A percentile compares a stretch with the other conserved stretches of the same genome.
Evolutionary conservation across 2,329 filamentous ascomycete genomes (phyloP).

Genomic region (Podosphaera fusca): DNA sequence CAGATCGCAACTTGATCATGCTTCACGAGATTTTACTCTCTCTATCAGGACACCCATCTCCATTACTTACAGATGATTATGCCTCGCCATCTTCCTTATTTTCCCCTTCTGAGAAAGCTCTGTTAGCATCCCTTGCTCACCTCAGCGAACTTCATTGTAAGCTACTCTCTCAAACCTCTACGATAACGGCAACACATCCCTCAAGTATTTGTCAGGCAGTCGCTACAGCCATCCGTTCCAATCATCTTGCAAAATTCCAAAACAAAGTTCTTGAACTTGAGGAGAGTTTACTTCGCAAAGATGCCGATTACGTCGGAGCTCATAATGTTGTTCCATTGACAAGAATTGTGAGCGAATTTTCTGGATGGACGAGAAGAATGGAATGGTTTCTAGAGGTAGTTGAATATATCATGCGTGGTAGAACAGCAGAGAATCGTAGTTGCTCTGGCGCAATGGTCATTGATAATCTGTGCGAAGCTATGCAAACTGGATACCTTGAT

Average conservation of each 20-base stretch:
- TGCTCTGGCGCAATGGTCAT: slow-evolving; percentile 55
- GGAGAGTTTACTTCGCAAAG: slow-evolving; percentile 47
- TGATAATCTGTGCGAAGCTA: slow-evolving; percentile 48
- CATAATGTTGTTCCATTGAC: slow-evolving; percentile 88
- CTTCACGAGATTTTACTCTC: slow-evolving; percentile 96
- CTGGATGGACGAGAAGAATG: slow-evolving; percentile 64
- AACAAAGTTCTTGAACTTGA: slow-evolving; percentile 70
- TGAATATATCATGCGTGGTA: slow-evolving; percentile 36
- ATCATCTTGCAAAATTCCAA: slow-evolving; percentile 62
- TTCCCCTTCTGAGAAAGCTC: slow-evolving; percentile 61
- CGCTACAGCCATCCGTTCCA: slow-evolving; percentile 49
- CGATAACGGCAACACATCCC: slow-evolving; percentile 45
- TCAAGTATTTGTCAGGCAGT: slow-evolving; percentile 76
- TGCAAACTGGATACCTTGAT: slow-evolving; percentile 73
- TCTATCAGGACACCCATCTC: slow-evolving; percentile 79
- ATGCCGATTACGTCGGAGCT: slow-evolving; percentile 53
- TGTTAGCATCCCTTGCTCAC: slow-evolving; percentile 54
- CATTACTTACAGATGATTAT: slow-evolving; percentile 44
- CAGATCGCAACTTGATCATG: slow-evolving; percentile 30
- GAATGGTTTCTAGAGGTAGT: slow-evolving; percentile 65
- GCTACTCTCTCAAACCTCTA: slow-evolving; percentile 41
- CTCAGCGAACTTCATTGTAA: slow-evolving; percentile 58
- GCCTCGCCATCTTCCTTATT: slow-evolving; percentile 25
- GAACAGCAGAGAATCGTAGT: slow-evolving; percentile 10
- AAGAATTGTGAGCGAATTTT: slow-evolving; percentile 60